These are phyloP conservation scores for Tuber microsphaerosporum DNA, from an alignment of 495 filamentous ascomycete species.

Conservation along the genomic window DNA sequence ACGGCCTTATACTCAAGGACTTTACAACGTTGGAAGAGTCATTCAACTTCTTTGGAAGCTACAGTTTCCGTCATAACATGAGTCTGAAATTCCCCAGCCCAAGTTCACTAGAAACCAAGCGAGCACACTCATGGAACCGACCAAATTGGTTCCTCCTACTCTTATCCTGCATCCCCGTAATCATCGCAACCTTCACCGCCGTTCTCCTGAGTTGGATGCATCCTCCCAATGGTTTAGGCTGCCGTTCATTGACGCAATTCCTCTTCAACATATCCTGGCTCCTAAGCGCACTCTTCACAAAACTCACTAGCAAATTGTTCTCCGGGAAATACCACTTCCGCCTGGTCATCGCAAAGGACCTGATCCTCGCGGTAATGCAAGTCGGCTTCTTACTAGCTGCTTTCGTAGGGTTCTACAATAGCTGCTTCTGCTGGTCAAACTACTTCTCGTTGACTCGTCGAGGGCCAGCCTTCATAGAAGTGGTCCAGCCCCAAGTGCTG, in stretches of 20 bases:
- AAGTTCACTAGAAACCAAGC: not conserved
- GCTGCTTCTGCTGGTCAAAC: not conserved
- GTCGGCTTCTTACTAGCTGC: slow-evolving; percentile 3
- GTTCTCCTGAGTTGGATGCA: not conserved
- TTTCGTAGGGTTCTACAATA: slow-evolving; percentile 5
- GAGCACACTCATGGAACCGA: not conserved
- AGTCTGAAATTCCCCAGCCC: not conserved
- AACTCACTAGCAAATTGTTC: not conserved
- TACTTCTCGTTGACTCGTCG: not conserved
- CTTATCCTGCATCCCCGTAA: not conserved
- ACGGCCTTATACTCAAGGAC: not conserved
- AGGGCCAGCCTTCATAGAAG: not conserved
- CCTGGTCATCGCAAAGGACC: not conserved
- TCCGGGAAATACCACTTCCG: slow-evolving; percentile 9
- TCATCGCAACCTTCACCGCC: not conserved
- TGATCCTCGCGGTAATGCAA: not conserved
- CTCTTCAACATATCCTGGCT: not conserved
- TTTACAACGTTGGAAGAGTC: not conserved
- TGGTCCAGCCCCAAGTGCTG: not conserved
- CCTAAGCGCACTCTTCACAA: not conserved
- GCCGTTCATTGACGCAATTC: slow-evolving; percentile 2
- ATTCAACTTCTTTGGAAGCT: not conserved
- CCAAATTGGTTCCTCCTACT: slow-evolving; percentile 1
- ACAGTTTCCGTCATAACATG: not conserved
- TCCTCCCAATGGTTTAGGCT: not conserved